A percentile compares a stretch with the other conserved stretches of the same genome.
phyloP scores from a whole-genome alignment of 106 monocot genomes.

The Phalaenopsis aphrodite region DNA sequence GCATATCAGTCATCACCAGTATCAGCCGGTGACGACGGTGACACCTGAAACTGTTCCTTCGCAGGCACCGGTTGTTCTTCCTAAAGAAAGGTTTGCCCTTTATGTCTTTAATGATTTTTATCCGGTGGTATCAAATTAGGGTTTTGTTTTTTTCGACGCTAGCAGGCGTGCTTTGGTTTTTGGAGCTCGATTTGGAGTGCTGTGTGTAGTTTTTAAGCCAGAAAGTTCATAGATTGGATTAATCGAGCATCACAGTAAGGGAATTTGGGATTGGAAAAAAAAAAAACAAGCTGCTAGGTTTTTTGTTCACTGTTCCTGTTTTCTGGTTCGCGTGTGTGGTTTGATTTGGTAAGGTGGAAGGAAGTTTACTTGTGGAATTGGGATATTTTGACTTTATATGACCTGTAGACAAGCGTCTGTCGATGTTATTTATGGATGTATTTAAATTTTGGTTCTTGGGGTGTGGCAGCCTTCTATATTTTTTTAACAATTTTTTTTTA shows the following conservation, averaged over 20 bases:
- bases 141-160: not conserved
- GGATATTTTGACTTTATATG: not conserved
- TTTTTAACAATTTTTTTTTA: too few species aligned
- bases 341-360: not conserved
- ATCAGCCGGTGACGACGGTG: not conserved
- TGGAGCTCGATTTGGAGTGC: not conserved
- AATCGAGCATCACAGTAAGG: not conserved
- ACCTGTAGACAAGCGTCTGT: not conserved
- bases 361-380: not conserved
- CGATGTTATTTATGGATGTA: not conserved
- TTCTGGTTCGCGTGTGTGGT: not conserved
- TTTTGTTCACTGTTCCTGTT: not conserved
- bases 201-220: not conserved
- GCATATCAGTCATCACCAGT: not conserved
- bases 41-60: not conserved
- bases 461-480: not conserved
- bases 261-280: too few species aligned
- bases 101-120: not conserved
- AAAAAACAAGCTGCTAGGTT: not conserved
- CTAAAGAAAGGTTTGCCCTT: not conserved
- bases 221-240: not conserved
- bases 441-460: not conserved
- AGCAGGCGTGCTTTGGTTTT: not conserved
- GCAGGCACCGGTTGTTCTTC: not conserved
- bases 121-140: not conserved